Evolutionary conservation across 2,329 filamentous ascomycete genomes (phyloP), one percentile per base, ranked within the genome.

Genomic region (Drechslerella dactyloides): DNA sequence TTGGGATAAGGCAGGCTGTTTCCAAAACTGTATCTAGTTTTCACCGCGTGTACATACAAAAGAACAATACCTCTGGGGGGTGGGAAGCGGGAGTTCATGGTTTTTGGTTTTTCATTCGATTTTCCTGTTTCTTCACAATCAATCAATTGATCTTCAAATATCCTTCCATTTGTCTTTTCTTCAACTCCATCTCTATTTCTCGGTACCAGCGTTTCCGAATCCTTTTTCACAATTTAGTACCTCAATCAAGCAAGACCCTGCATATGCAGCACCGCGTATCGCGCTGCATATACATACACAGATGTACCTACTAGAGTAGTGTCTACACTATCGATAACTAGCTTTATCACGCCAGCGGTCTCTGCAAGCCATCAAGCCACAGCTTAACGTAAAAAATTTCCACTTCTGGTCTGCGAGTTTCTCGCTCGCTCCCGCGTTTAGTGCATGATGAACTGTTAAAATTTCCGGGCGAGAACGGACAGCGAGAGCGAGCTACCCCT

Each of bases 1-100:
- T 42, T 42, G 37, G 37, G 37, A 42, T 42, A 42, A 42, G 37
- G 37, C 37, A 42, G 37, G 37, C 37, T 42, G 37, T 42, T 42
- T 42, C 37, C 37, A 42, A 42, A 42, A 42, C 13, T 42, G 37
- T 42, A 42, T 42, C 37, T 42, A 42, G 37, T 42, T 13, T 42
- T 42, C 15, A 15, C n/a, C 15, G 37, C 37, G 37, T 70, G 66
- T 70, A 70, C 30, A 70, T 70, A 70, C 59, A 63, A 70, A 63
- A 64, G 59, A 63, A 70, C 59, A 55, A 52, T 59, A 59, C 35
- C 53, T 64, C 58, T 51, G 30, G 27, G 27, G 27, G 27, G 27
- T 8, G 48, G 66, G 66, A 56, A 70, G 59, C 54, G 54, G 66
- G 66, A 60, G 59, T 64, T 70, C 58, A 35, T 37, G 57, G 53